Conservation (phyloP, 1,284 basidiomycete genomes). For the Anthracocystis panici-leucophaei region DNA sequence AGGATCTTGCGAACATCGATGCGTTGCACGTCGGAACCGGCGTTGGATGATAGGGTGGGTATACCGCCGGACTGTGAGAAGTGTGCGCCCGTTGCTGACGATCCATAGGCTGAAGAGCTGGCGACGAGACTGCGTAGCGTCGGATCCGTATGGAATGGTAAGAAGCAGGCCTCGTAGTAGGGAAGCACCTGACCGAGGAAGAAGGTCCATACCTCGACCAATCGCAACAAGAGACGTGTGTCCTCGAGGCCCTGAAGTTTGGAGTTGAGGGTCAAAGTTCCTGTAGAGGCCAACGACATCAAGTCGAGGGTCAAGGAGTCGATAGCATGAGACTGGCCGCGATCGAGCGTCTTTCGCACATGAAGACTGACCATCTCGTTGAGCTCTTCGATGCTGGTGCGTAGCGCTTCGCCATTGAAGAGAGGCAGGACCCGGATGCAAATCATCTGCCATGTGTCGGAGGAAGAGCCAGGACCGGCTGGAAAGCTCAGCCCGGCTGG, state of each 20-base stretch:
- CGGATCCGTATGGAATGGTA: constrained; percentile 70
- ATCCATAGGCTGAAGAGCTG: constrained; percentile 13
- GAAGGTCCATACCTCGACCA: constrained; percentile 91
- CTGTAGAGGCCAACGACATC: constrained; percentile 82
- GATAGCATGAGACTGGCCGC: constrained; percentile 71
- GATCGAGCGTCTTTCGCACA: constrained; percentile 74
- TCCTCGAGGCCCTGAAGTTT: constrained; percentile 77
- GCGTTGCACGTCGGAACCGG: constrained; percentile 18
- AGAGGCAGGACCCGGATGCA: constrained; percentile 88
- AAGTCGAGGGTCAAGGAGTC: constrained; percentile 80
- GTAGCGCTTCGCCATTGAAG: constrained; percentile 90
- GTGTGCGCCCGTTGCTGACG: constrained; percentile 13
- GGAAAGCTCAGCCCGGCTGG: constrained; percentile 24
- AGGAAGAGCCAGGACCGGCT: constrained; percentile 31
- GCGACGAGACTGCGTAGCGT: constrained; percentile 54
- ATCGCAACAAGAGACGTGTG: constrained; percentile 78
- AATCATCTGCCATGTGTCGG: constrained; percentile 77
- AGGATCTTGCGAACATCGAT: constrained; percentile 86
- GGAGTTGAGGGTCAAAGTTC: constrained; percentile 90
- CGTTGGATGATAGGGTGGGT: constrained; percentile 17
- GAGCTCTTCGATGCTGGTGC: constrained; percentile 89
- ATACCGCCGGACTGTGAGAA: constrained; percentile 21
- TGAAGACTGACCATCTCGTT: constrained; percentile 80
- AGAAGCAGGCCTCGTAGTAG: constrained; percentile 79
- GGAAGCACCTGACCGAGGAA: constrained; percentile 94